A percentile compares a stretch with the other conserved stretches of the same genome.
Evolutionary conservation across 2,329 filamentous ascomycete genomes (phyloP).

Genomic region (Madurella fahalii): DNA sequence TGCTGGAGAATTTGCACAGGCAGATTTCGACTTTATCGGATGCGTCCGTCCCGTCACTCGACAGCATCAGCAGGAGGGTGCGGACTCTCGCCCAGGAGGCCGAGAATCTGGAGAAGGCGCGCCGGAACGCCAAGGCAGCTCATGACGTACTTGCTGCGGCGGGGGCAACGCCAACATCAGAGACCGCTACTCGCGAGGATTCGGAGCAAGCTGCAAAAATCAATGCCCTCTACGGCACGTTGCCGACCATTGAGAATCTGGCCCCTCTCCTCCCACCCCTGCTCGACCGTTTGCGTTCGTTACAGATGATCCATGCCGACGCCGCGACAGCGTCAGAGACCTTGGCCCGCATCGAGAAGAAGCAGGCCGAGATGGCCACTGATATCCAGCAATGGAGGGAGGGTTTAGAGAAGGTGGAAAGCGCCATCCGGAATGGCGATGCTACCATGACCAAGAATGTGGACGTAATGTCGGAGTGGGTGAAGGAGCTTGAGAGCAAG

Average conservation of each 20-base stretch:
- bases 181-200: constrained; percentile 40
- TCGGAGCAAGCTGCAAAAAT: constrained; percentile 79
- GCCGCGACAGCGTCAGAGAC: constrained; percentile 77
- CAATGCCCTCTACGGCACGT: constrained; percentile 82
- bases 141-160: constrained; percentile 54
- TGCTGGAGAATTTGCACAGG: constrained; percentile 73
- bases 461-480: constrained; percentile 81
- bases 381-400: constrained; percentile 86
- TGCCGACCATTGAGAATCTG: constrained; percentile 84
- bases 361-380: constrained; percentile 74
- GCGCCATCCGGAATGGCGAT: constrained; percentile 66
- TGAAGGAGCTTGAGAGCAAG: constrained; percentile 78
- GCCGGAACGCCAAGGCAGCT: constrained; percentile 57
- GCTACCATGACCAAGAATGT: constrained; percentile 72
- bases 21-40: constrained; percentile 73
- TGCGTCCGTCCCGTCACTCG: constrained; percentile 67
- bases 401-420: constrained; percentile 74
- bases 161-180: constrained; percentile 37
- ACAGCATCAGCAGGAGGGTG: constrained; percentile 66
- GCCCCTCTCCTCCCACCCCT: constrained; percentile 80
- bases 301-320: constrained; percentile 80
- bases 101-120: constrained; percentile 63
- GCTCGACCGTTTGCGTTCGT: constrained; percentile 77
- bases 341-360: constrained; percentile 70
- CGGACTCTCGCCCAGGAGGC: constrained; percentile 68